Conservation (phyloP, 78 protist genomes). For the Isochrysis galbana region DNA sequence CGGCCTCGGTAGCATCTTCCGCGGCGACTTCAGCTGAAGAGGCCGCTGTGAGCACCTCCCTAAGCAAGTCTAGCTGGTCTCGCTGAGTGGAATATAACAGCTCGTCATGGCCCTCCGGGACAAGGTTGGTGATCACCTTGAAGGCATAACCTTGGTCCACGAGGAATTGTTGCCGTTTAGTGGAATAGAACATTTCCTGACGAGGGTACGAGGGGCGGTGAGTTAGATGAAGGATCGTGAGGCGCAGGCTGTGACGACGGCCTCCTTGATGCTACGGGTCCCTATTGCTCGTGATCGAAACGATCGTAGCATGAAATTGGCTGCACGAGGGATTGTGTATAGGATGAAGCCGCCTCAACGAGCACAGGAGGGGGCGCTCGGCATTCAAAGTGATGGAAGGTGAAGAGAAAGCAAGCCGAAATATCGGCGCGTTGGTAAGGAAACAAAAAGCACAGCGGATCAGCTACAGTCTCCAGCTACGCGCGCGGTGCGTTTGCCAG, state of each 20-base stretch:
- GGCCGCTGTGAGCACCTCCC: neutral
- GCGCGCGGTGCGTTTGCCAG: no score
- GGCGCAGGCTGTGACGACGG: neutral
- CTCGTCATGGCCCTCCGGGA: neutral
- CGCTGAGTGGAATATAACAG: neutral
- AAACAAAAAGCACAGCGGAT: no score
- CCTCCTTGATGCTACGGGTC: neutral
- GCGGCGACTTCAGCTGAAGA: neutral
- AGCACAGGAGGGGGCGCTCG: no score
- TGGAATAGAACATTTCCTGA: conserved; percentile 87
- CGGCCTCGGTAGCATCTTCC: neutral
- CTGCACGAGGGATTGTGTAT: no score
- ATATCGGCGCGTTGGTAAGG: no score
- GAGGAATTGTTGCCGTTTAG: conserved; percentile 95
- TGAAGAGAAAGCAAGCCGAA: no score
- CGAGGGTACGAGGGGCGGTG: no score
- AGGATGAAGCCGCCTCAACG: no score
- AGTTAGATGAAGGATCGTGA: conserved; percentile 53
- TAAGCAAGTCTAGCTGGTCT: neutral
- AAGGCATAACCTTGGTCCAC: conserved; percentile 94
- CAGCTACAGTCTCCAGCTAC: no score
- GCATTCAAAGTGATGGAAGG: no score
- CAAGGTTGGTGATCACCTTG: conserved; percentile 27
- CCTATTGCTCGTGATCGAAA: neutral
- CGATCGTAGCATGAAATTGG: no score